Conservation (phyloP, 2,329 filamentous ascomycete genomes). For the Bipolaris oryzae region DNA sequence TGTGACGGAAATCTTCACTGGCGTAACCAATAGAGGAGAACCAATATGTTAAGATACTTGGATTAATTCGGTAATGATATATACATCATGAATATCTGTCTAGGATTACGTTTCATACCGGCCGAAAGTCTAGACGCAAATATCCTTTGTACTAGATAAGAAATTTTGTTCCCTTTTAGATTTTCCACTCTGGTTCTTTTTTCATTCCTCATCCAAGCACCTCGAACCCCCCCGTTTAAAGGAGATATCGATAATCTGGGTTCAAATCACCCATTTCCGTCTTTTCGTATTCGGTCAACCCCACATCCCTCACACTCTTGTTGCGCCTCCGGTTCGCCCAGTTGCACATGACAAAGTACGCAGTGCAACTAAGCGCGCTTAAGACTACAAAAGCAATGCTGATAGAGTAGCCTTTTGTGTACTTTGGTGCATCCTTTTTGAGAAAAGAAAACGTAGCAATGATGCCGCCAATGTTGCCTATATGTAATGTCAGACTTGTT, state of each 20-base stretch:
- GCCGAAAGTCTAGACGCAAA: neutral
- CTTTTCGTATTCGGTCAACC: slow-evolving; percentile 67
- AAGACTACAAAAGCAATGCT: slow-evolving; percentile 75
- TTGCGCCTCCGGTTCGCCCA: slow-evolving; percentile 67
- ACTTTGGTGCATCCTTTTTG: slow-evolving; percentile 68
- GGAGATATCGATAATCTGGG: slow-evolving; percentile 65
- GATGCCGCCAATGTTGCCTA: slow-evolving; percentile 59
- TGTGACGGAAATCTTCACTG: no score
- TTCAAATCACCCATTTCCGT: slow-evolving; percentile 64
- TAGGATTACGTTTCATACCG: no score
- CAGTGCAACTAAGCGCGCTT: slow-evolving; percentile 64
- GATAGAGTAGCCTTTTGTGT: slow-evolving; percentile 76
- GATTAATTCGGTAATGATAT: no score
- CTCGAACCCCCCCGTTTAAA: slow-evolving; percentile 46
- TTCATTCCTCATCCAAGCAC: neutral
- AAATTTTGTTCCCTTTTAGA: neutral
- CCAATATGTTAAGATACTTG: no score
- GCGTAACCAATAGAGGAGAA: no score
- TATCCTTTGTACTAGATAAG: neutral
- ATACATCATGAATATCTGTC: no score
- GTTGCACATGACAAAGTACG: slow-evolving; percentile 66
- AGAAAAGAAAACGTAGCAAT: slow-evolving; percentile 60
- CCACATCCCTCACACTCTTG: slow-evolving; percentile 52
- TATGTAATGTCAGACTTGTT: slow-evolving; percentile 16
- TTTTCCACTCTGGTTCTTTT: neutral